These are phyloP conservation scores for Hygrophorus russula DNA, from an alignment of 768 basidiomycete genomes.

Conservation along the genomic window DNA sequence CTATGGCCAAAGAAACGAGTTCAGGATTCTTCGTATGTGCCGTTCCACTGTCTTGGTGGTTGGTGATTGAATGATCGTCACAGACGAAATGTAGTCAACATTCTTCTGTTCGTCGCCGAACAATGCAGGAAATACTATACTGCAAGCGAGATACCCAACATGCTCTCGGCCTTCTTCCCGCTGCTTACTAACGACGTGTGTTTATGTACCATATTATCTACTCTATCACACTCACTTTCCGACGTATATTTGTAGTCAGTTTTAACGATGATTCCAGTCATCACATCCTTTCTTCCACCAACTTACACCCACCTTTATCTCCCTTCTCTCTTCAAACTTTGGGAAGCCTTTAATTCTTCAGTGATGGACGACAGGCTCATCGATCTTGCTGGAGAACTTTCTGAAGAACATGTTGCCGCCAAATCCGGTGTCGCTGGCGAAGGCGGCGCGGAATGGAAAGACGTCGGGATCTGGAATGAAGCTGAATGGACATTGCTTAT, in stretches of 20 bases:
- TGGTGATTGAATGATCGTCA: constrained; percentile 5
- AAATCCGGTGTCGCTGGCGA: constrained; percentile 37
- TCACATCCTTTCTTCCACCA: constrained; percentile 70
- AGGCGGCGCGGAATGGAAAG: constrained; percentile 56
- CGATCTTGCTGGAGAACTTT: constrained; percentile 56
- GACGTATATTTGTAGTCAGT: constrained; percentile 33
- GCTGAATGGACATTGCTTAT: constrained; percentile 76
- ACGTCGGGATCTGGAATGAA: constrained; percentile 84
- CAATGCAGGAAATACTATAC: constrained; percentile 63
- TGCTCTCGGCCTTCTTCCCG: constrained; percentile 65
- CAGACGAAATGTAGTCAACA: constrained; percentile 58
- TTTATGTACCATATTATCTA: constrained; percentile 4
- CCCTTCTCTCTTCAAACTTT: constrained; percentile 60
- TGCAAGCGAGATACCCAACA: constrained; percentile 49
- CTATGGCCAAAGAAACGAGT: constrained; percentile 60
- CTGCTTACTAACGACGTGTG: constrained; percentile 60
- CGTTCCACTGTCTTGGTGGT: constrained; percentile 1
- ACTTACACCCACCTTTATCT: constrained; percentile 56
- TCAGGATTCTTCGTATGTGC: constrained; percentile 44
- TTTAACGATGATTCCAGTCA: constrained; percentile 60
- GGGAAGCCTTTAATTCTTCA: constrained; percentile 71
- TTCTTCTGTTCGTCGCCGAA: constrained; percentile 65
- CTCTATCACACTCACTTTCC: neutral
- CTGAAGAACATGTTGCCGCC: constrained; percentile 62
- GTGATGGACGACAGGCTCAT: constrained; percentile 66